Base-by-base conservation (phyloP, 2,329 filamentous ascomycete species). In the Penicillium hesseltinei region DNA sequence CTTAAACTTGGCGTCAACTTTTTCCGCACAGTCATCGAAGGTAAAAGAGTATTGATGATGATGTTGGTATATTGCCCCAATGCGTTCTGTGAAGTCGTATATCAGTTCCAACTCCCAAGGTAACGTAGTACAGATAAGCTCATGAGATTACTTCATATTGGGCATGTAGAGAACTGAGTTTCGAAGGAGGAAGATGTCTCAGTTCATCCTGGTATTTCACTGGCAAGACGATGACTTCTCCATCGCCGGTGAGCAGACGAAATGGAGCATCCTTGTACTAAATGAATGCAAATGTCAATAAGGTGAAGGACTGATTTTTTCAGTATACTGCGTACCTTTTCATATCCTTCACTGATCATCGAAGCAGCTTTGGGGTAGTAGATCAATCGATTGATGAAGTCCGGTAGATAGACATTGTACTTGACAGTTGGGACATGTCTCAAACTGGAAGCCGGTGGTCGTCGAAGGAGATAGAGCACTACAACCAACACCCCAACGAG, bases 21-120 rank as follows among this genome's bases (percentile, higher is more conserved):
- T 48, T 66, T 66, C 7, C 59, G 47, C 42, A 71, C 65, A 1
- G 70, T 69, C 25, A 53, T 36, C 1, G 64, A 56, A 2, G 68
- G 63, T 31, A 72, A 39, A 48, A 62, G 43, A 31, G 68, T 72
- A 27, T 64, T 58, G 42, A 62, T 60, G 13, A 69, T 45, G 36
- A 71, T 63, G 19, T 70, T 66, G 40, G 66, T 69, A 29, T 67
- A 72, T 7, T 68, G 55, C 10, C 69, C 69, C 4, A 71, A 56
- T 6, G 69, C 60, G 56, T 66, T 71, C 69, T 72, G 17, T 35
- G 31, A 29, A 36, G 23, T 23, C 29, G 17, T n/a, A 36, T 9
- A 35, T 50, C n/a, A 53, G 25, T 23, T 36, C 35, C 25, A 31
- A 45, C 27, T 27, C 27, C 38, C 23, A 27, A 43, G 5, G 51